Percentiles rank a stretch among this genome's conserved stretches.
Evolutionary conservation across 2,329 filamentous ascomycete genomes (phyloP).

Genomic region (Pseudocercospora crystallina): DNA sequence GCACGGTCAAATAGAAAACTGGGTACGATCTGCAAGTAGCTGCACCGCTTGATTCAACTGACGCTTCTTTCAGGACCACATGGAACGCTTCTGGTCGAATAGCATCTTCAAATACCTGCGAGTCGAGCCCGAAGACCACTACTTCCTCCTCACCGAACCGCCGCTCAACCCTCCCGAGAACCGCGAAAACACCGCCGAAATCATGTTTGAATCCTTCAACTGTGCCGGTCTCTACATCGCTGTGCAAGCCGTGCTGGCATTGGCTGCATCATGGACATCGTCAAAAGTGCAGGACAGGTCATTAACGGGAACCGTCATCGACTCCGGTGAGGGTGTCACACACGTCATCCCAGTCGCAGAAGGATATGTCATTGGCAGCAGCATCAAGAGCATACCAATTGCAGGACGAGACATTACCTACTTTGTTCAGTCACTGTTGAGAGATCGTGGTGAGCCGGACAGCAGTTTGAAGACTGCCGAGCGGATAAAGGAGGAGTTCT

Average conservation of each 20-base stretch:
- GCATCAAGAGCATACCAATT: slow-evolving; percentile 98
- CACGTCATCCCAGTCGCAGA: slow-evolving; percentile 98
- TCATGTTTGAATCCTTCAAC: slow-evolving; percentile 99
- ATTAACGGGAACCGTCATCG: slow-evolving; percentile 94
- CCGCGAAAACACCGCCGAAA: slow-evolving; percentile 97
- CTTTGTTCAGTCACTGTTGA: slow-evolving; percentile 93
- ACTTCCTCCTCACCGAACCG: slow-evolving; percentile 97
- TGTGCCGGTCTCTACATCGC: slow-evolving; percentile 98
- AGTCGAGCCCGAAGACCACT: slow-evolving; percentile 97
- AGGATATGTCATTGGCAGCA: slow-evolving; percentile 97
- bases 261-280: slow-evolving; percentile 97
- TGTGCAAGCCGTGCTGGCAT: slow-evolving; percentile 92
- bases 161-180: slow-evolving; percentile 98
- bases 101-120: slow-evolving; percentile 99
- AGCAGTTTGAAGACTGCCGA: slow-evolving; percentile 97
- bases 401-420: slow-evolving; percentile 98
- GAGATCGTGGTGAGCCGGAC: slow-evolving; percentile 94
- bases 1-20: slow-evolving; percentile 98
- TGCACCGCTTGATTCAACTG: slow-evolving; percentile 1
- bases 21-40: slow-evolving; percentile 56
- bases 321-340: slow-evolving; percentile 97
- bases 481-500: slow-evolving; percentile 98
- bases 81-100: slow-evolving; percentile 99
- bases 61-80: slow-evolving; percentile 70
- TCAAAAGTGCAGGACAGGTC: slow-evolving; percentile 97